Evolutionary conservation across 2,329 filamentous ascomycete genomes (phyloP).

Genomic region (Clonostachys sp.): DNA sequence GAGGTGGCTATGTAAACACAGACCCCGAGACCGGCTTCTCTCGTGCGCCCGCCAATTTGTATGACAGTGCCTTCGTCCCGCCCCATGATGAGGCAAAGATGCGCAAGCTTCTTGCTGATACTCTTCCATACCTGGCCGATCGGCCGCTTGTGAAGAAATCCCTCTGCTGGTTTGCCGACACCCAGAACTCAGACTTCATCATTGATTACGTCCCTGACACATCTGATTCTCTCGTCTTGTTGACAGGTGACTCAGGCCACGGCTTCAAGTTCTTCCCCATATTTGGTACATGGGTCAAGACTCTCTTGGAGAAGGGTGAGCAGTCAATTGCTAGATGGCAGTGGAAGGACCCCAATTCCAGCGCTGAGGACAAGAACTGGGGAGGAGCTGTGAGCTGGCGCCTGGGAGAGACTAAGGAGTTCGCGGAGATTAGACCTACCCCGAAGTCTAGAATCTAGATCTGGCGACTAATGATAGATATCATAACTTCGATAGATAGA

Average conservation of each 20-base stretch:
- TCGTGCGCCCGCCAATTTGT: slow-evolving; percentile 15
- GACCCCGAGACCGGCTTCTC: slow-evolving; percentile 23
- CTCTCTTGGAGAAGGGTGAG: slow-evolving; percentile 33
- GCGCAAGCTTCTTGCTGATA: slow-evolving; percentile 42
- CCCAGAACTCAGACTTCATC: slow-evolving; percentile 53
- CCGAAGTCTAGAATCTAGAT: too few relatives aligned
- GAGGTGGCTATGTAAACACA: slow-evolving; percentile 49
- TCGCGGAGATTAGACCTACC: slow-evolving; percentile 6
- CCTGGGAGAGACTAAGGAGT: slow-evolving; percentile 20
- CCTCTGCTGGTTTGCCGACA: slow-evolving; percentile 62
- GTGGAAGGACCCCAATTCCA: slow-evolving; percentile 36
- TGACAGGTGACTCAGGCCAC: slow-evolving; percentile 57
- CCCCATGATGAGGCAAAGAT: slow-evolving; percentile 46
- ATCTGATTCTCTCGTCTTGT: slow-evolving; percentile 35
- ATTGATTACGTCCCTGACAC: slow-evolving; percentile 53
- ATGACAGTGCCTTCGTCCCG: slow-evolving; percentile 41
- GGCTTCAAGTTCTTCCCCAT: slow-evolving; percentile 60
- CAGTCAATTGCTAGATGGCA: slow-evolving; percentile 43
- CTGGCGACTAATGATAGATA: too few relatives aligned
- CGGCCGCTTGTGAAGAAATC: slow-evolving; percentile 49
- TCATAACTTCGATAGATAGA: too few relatives aligned
- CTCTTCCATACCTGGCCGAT: slow-evolving; percentile 46
- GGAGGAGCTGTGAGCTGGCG: slow-evolving; percentile 28
- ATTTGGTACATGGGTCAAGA: slow-evolving; percentile 44
- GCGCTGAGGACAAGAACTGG: slow-evolving; percentile 22